Evolutionary conservation across 805 yeast genomes (phyloP), one percentile per base, ranked within the genome.

Genomic region (Saturnispora besseyi): DNA sequence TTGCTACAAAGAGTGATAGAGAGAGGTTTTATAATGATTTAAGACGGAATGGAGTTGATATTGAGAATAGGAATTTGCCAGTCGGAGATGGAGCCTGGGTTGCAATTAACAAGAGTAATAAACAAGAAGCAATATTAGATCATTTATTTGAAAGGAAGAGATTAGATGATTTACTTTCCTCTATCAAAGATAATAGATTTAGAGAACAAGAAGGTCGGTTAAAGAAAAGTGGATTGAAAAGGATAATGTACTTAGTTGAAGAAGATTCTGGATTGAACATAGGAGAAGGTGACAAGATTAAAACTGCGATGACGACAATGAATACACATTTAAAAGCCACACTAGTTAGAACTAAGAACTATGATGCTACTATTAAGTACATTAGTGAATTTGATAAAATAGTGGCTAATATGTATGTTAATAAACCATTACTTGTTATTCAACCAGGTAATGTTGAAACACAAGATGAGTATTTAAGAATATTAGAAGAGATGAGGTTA

Each of bases 51-150:
- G 82, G 81, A 0, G 69, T 84, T 1, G 63, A 67, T 3, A 70
- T 77, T 46, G 82, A 77, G 21, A 76, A 75, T 1, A 64, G 77
- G 44, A 70, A 86, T 1, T 69, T 93, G 29, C 68, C 93, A 0
- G 78, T 90, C 2, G 98, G 99, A 5, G 99, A 93, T 68, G 83
- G 84, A 1, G 54, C 84, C 9, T 93, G 98, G 99, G 73, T 89
- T 3, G 99, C 96, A 0, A 74, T 75, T 50, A 76, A 88, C 59
- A 76, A 69, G 47, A 57, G 52, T 0, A 76, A 86, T 0, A 73
- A 76, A 1, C 74, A 75, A 48, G 82, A 82, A 49, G 87, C 82
- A 4, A 83, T 87, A 0, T 66, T 93, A 15, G 85, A 91, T 62
- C 82, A 79, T 53, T 84, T 93, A n/a, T 75, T 91, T 43, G 99